A percentile compares a stretch with the other conserved stretches of the same genome.
Evolutionary conservation across 164 flowering plant genomes (phyloP).

Genomic region (Aristolochia californica): DNA sequence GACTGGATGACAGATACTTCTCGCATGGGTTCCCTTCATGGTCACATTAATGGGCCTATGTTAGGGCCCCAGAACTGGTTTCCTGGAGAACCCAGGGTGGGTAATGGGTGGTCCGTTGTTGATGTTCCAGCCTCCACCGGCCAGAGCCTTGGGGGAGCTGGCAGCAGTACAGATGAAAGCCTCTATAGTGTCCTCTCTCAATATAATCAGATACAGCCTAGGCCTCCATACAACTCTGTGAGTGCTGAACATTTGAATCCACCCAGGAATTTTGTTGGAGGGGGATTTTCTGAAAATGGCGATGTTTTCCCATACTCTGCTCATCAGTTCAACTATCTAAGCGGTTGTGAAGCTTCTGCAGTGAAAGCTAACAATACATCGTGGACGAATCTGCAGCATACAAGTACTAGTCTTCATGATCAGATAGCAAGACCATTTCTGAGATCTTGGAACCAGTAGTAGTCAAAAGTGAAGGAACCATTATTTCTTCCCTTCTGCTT

Average conservation of each 20-base stretch:
- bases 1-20: slow-evolving; percentile 40
- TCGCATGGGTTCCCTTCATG: slow-evolving; percentile 28
- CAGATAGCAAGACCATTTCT: slow-evolving; percentile 47
- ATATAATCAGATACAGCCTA: slow-evolving; percentile 30
- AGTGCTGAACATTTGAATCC: slow-evolving; percentile 31
- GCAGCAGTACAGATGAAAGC: slow-evolving; percentile 37
- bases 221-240: slow-evolving; percentile 21
- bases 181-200: slow-evolving; percentile 56
- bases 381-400: slow-evolving; percentile 55
- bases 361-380: slow-evolving; percentile 30
- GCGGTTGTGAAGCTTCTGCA: slow-evolving; percentile 27
- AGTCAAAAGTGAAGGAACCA: no score
- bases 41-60: slow-evolving; percentile 23
- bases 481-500: not conserved
- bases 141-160: slow-evolving; percentile 34
- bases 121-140: slow-evolving; percentile 22
- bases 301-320: slow-evolving; percentile 24
- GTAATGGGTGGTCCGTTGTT: slow-evolving; percentile 38
- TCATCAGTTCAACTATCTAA: slow-evolving; percentile 38
- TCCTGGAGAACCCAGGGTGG: slow-evolving; percentile 31
- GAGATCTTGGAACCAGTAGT: slow-evolving; percentile 65
- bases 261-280: slow-evolving; percentile 30
- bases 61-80: slow-evolving; percentile 41
- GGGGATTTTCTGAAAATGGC: slow-evolving; percentile 20
- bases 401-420: slow-evolving; percentile 43